Evolutionary conservation across 179 eudicot species (phyloP).

Genomic region (Beta macrorhiza): DNA sequence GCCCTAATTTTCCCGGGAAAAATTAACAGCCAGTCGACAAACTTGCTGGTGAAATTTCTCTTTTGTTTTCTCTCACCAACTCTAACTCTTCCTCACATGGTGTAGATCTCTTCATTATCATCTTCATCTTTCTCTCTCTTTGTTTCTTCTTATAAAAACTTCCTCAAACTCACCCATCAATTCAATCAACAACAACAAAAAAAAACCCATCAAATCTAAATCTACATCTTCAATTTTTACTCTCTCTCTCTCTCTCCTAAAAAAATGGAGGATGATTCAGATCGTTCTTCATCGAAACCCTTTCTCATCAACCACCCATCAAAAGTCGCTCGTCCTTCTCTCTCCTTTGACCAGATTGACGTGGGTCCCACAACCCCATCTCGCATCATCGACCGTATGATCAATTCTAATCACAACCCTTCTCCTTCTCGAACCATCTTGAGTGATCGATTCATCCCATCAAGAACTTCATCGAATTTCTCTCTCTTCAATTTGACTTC

Average conservation of each 20-base stretch:
- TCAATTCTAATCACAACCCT: conserved; percentile 31
- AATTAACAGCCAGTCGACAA: conserved; percentile 33
- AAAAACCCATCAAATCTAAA: not conserved
- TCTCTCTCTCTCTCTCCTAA: conserved; percentile 5
- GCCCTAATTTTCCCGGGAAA: conserved; percentile 37
- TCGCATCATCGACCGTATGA: conserved; percentile 34
- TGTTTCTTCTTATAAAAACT: not conserved
- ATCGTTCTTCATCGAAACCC: not conserved
- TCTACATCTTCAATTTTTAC: conserved; percentile 19
- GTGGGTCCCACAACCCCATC: conserved; percentile 37
- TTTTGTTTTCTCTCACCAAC: not conserved
- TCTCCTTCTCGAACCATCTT: conserved; percentile 59
- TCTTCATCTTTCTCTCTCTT: conserved; percentile 7
- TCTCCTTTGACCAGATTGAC: conserved; percentile 3
- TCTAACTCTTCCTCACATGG: conserved; percentile 7
- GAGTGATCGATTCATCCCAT: conserved; percentile 79
- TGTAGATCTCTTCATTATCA: conserved; percentile 16
- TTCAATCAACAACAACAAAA: not conserved
- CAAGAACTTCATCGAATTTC: conserved; percentile 73
- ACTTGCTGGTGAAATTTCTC: conserved; percentile 5
- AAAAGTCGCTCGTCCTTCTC: conserved; percentile 22
- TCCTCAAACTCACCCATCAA: not conserved
- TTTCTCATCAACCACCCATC: conserved; percentile 22
- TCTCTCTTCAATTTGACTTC: conserved; percentile 53
- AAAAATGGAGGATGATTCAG: conserved; percentile 26